Evolutionary conservation across 345 rosid genomes (phyloP).

Genomic region (Hypericum androsaemum): DNA sequence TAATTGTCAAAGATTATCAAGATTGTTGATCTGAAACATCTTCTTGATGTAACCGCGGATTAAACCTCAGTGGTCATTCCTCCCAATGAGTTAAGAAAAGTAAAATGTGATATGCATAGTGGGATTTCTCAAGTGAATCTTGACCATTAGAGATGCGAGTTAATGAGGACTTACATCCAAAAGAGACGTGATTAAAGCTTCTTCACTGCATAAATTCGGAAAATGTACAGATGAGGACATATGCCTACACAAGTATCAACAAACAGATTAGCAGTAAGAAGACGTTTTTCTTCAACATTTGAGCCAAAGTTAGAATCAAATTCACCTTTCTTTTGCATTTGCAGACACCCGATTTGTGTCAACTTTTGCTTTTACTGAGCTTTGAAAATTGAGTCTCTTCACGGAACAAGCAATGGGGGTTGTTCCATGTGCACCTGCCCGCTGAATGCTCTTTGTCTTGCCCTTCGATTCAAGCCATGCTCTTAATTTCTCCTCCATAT

Average conservation of each 20-base stretch:
- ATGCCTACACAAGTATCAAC: constrained; percentile 2
- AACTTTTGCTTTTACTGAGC: constrained; percentile 37
- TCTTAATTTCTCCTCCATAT: constrained; percentile 77
- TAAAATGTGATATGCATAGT: too few relatives aligned
- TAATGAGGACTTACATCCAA: constrained; percentile 31
- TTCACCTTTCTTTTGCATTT: constrained; percentile 35
- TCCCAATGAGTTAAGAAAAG: too few relatives aligned
- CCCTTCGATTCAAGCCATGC: constrained; percentile 92
- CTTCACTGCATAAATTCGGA: constrained; percentile 36
- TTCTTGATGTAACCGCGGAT: too few relatives aligned
- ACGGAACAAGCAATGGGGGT: constrained; percentile 34
- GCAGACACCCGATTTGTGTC: constrained; percentile 17
- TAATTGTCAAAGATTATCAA: too few relatives aligned
- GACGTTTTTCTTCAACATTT: not conserved
- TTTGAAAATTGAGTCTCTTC: constrained; percentile 30
- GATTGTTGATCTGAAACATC: too few relatives aligned
- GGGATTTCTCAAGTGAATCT: too few relatives aligned
- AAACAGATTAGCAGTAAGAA: constrained; percentile 6
- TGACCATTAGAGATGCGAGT: too few relatives aligned
- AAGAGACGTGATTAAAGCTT: constrained; percentile 24
- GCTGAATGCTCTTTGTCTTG: constrained; percentile 51
- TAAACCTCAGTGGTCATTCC: too few relatives aligned
- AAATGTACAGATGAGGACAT: constrained; percentile 23
- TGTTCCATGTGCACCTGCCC: constrained; percentile 32
- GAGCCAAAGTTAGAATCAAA: not conserved